Conservation (phyloP, 306 rosid species). For the Acacia acuminata region DNA sequence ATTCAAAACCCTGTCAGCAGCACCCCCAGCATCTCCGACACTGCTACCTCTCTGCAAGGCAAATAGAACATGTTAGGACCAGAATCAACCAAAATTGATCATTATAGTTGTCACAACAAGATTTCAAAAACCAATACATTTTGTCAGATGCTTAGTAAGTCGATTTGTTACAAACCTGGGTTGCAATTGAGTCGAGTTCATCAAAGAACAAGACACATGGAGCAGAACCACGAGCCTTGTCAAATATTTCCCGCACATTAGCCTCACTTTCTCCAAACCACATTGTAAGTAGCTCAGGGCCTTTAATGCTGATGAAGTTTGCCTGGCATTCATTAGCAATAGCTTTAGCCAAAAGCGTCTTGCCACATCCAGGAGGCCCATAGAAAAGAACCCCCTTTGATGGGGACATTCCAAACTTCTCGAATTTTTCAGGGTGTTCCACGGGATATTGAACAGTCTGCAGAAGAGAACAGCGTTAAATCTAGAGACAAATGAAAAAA, state of each 20-base stretch:
- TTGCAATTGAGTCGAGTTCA: slow-evolving; percentile 20
- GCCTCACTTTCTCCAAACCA: slow-evolving; percentile 27
- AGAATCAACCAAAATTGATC: not conserved
- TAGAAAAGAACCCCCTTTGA: slow-evolving; percentile 37
- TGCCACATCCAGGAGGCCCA: slow-evolving; percentile 44
- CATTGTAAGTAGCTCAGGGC: slow-evolving; percentile 19
- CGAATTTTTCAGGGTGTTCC: slow-evolving; percentile 54
- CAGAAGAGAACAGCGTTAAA: slow-evolving; percentile 10
- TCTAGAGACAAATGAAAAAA: not conserved
- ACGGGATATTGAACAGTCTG: slow-evolving; percentile 85
- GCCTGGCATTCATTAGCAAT: slow-evolving; percentile 48
- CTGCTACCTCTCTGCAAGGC: slow-evolving; percentile 67
- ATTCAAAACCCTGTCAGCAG: slow-evolving; percentile 77
- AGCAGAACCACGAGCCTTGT: slow-evolving; percentile 18
- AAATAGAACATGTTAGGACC: not conserved
- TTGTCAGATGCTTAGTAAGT: not conserved
- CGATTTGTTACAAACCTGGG: not conserved
- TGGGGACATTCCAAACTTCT: slow-evolving; percentile 17
- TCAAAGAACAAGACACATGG: slow-evolving; percentile 23
- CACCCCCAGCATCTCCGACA: slow-evolving; percentile 86
- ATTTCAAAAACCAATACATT: not conserved
- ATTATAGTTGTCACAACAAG: not conserved
- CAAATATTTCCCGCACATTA: slow-evolving; percentile 17
- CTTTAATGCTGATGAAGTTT: slow-evolving; percentile 9
- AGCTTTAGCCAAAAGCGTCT: slow-evolving; percentile 20